These are phyloP conservation scores for Pugionium cornutum DNA, from an alignment of 345 rosid genomes.

Conservation along the genomic window DNA sequence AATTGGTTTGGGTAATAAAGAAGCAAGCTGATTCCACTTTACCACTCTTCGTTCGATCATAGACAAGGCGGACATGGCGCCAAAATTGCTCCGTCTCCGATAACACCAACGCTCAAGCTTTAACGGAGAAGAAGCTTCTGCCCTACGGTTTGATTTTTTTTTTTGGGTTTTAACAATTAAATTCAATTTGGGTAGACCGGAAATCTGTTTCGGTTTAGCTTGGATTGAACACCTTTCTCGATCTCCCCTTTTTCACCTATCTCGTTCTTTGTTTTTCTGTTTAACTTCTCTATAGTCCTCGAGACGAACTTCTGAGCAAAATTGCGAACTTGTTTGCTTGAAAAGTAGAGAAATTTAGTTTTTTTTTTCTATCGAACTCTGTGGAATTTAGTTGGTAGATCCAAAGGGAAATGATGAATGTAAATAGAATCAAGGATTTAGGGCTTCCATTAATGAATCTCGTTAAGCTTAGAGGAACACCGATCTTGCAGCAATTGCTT, in stretches of 20 bases:
- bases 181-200: neutral
- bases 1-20: slow-evolving; percentile 20
- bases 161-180: neutral
- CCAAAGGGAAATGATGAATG: slow-evolving; percentile 24
- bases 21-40: slow-evolving; percentile 1
- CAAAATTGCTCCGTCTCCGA: neutral
- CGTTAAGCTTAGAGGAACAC: slow-evolving; percentile 57
- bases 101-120: neutral
- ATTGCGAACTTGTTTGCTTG: neutral
- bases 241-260: neutral
- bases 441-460: slow-evolving; percentile 71
- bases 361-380: neutral
- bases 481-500: slow-evolving; percentile 66
- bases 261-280: no score
- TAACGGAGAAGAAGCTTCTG: slow-evolving; percentile 1
- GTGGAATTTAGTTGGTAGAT: slow-evolving; percentile 1
- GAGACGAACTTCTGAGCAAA: neutral
- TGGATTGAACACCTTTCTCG: slow-evolving; percentile 1
- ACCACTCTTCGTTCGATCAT: slow-evolving; percentile 21
- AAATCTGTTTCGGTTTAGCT: neutral
- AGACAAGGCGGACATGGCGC: slow-evolving; percentile 35
- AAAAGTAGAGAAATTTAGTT: neutral
- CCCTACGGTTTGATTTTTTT: neutral
- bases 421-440: slow-evolving; percentile 40
- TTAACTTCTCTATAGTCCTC: no score